Conservation (phyloP, 441 rosid species). For the Gossypium schwendimanii region DNA sequence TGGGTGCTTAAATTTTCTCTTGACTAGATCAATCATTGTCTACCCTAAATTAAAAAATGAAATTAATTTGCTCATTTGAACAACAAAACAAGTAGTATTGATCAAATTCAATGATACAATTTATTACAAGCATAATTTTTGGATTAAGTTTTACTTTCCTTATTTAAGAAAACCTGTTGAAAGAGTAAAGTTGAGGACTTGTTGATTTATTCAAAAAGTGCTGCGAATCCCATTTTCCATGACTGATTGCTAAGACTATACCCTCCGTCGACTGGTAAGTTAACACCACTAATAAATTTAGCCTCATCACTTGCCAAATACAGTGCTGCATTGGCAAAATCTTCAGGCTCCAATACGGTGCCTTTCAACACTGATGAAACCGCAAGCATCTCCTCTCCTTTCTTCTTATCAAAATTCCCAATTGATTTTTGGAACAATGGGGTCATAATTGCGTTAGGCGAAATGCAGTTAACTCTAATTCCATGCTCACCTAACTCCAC, state of each 20-base stretch:
- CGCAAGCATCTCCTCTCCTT: background rate
- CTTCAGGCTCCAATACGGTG: conserved; percentile 7
- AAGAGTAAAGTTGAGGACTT: too few relatives aligned
- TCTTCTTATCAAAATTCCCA: conserved; percentile 9
- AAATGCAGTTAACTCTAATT: conserved; percentile 38
- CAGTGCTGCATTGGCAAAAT: conserved; percentile 36
- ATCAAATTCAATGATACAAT: background rate
- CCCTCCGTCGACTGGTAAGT: too few relatives aligned
- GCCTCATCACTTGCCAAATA: conserved; percentile 21
- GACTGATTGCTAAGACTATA: too few relatives aligned
- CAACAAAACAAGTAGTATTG: too few relatives aligned
- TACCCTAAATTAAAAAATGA: too few relatives aligned
- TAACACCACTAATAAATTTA: background rate
- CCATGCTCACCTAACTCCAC: conserved; percentile 41
- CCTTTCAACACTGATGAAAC: conserved; percentile 21
- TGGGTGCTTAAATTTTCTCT: too few relatives aligned
- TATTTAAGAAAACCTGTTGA: background rate
- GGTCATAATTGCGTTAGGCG: conserved; percentile 25
- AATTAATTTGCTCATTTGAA: too few relatives aligned
- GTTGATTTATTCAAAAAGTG: too few relatives aligned
- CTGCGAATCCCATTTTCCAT: too few relatives aligned
- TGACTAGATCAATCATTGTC: too few relatives aligned
- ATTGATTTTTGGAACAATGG: background rate
- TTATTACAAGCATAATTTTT: background rate
- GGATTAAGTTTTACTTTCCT: background rate